phyloP scores from a whole-genome alignment of 2,329 filamentous ascomycete species.

The Aspergillus phoenicis region DNA sequence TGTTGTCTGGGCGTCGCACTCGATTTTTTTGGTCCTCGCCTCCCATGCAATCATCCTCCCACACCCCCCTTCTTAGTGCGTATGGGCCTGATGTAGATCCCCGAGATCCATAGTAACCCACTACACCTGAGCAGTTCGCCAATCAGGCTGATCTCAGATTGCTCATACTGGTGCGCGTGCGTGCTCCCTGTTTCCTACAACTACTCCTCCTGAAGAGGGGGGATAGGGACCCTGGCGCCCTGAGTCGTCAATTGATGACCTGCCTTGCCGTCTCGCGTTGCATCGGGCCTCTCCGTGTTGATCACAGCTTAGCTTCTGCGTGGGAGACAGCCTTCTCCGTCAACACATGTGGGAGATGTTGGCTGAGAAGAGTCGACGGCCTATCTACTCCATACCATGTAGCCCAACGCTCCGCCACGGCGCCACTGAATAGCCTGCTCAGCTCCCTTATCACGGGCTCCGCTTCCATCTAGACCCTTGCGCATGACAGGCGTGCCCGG shows the following conservation, averaged over 20 bases:
- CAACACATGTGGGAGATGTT: constrained; percentile 1
- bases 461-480: constrained; percentile 6
- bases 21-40: constrained; percentile 6
- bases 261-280: constrained; percentile 1
- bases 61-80: background rate
- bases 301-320: background rate
- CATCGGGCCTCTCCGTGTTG: background rate
- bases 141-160: constrained; percentile 2
- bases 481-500: constrained; percentile 2
- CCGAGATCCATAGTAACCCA: constrained; percentile 7
- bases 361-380: background rate
- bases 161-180: background rate
- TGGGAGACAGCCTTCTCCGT: background rate
- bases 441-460: background rate
- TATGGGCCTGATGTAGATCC: constrained; percentile 9
- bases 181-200: background rate
- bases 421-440: constrained; percentile 1
- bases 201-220: background rate
- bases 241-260: constrained; percentile 2
- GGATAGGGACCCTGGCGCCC: background rate
- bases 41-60: background rate
- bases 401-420: background rate
- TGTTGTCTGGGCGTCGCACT: constrained; percentile 1
- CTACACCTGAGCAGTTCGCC: background rate
- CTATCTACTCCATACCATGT: background rate